phyloP scores from a whole-genome alignment of 805 yeast species.

The Myxozyma melibiosi region DNA sequence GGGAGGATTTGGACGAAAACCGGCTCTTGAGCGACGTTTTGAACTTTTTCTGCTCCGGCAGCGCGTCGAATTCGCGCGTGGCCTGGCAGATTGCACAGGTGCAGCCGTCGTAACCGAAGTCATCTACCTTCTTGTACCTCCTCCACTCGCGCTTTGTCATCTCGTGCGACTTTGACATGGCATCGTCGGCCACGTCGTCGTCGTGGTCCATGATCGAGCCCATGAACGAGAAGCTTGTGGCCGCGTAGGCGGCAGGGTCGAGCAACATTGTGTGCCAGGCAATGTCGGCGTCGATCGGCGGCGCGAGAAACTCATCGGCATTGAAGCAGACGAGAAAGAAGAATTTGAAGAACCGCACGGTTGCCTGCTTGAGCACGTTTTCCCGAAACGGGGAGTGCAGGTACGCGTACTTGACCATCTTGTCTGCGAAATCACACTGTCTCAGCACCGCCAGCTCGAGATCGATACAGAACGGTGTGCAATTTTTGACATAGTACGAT shows the following conservation, averaged over 20 bases:
- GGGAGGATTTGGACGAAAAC: too few species aligned
- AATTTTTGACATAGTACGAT: slow-evolving; percentile 1
- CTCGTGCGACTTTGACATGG: too few species aligned
- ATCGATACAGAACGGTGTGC: slow-evolving; percentile 21
- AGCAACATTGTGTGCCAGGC: slow-evolving; percentile 36
- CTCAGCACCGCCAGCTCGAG: slow-evolving; percentile 33
- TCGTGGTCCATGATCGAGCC: slow-evolving; percentile 15
- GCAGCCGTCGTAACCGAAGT: too few species aligned
- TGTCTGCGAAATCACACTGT: slow-evolving; percentile 27
- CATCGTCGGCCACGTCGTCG: not conserved
- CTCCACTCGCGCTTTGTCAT: too few species aligned
- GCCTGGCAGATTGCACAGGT: too few species aligned
- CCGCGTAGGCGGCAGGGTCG: slow-evolving; percentile 11
- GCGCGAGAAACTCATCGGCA: slow-evolving; percentile 18
- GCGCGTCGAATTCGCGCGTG: too few species aligned
- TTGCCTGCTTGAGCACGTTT: slow-evolving; percentile 9
- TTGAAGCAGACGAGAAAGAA: slow-evolving; percentile 8
- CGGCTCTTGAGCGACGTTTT: too few species aligned
- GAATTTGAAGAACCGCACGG: slow-evolving; percentile 19
- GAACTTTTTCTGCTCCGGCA: too few species aligned
- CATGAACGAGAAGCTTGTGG: not conserved
- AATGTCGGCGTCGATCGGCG: slow-evolving; percentile 33
- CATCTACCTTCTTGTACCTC: too few species aligned
- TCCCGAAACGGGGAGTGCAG: slow-evolving; percentile 25
- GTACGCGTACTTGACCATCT: slow-evolving; percentile 32